A percentile compares a stretch with the other conserved stretches of the same genome.
phyloP scores from a whole-genome alignment of 208 protist genomes.

The Leishmania arabica region DNA sequence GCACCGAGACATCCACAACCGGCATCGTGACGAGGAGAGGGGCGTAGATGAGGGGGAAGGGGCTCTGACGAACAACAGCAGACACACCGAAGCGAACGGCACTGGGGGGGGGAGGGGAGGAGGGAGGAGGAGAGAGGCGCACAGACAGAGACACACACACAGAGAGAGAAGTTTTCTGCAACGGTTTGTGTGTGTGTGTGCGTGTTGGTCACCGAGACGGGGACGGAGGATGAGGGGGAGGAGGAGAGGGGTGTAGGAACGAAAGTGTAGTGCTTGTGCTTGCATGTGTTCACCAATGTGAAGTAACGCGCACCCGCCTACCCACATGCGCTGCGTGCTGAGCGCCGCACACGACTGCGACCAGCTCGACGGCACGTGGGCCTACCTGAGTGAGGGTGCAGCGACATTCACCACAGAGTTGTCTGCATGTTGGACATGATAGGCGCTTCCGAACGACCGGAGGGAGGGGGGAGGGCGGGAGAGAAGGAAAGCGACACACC shows the following conservation, averaged over 20 bases:
- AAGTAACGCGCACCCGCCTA: neutral
- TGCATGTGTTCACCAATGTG: constrained; percentile 1
- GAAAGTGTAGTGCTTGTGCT: neutral
- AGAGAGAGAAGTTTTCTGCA: neutral
- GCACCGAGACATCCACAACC: constrained; percentile 43
- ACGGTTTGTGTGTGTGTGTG: neutral
- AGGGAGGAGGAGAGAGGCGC: neutral
- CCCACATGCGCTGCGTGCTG: neutral
- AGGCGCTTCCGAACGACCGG: neutral
- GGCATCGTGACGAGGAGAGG: constrained; percentile 25
- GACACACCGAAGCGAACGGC: neutral
- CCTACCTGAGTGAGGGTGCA: too few species aligned
- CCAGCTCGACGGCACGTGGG: neutral
- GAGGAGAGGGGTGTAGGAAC: too few species aligned
- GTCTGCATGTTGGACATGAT: neutral
- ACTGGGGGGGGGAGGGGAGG: neutral
- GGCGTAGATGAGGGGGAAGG: neutral
- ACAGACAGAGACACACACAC: neutral
- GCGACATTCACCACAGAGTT: neutral
- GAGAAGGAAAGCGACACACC: neutral
- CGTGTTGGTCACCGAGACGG: neutral
- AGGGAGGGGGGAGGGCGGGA: neutral
- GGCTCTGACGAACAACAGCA: neutral
- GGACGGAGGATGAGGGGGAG: neutral
- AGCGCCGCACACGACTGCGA: neutral